Evolutionary conservation across 2,329 filamentous ascomycete species (phyloP), one percentile per base, ranked within the genome.

Genomic region (Ceratocystiopsis sp.): DNA sequence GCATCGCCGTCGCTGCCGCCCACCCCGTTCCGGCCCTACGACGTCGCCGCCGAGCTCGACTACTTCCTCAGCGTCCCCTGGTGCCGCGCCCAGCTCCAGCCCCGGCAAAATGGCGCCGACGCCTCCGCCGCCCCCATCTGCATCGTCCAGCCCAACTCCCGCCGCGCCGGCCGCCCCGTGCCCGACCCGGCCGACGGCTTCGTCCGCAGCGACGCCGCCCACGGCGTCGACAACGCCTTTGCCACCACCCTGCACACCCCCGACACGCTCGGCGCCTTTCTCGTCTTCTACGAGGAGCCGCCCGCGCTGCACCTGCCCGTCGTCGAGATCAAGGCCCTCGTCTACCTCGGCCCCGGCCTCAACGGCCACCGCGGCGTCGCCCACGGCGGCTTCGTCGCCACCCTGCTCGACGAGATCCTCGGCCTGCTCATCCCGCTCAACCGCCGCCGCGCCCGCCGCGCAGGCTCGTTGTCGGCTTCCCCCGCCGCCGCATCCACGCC

Each of bases 381-480:
- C 11, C 75, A 80, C 53, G 74, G 75, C 17, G 75, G 75, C 1
- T 64, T 78, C 29, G 63, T 72, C 8, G 65, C 66, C 10, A 65
- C 68, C 0, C 53, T 79, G n/a, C 54, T 80, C 18, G 75, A 80
- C 51, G 75, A 80, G 52, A 57, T 61, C 7, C 67, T 71, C 53
- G 71, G 73, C 1, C 58, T 67, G 7, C 48, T 75, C 16, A 57
- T 72, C 11, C 59, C 59, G 3, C 50, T 65, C 25, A 70, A 71
- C 47, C 48, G 48, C 34, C 15, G 19, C 5, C 48, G 47, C 2
- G 38, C 37, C 10, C 34, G 33, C 13, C 42, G 42, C 17, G 33
- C 33, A 13, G 33, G 12, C 10, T 6, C 12, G 4, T 18, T n/a
- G 10, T 36, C 35, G 4, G 5, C 35, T 2, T 3, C 35, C 2